These are phyloP conservation scores for Podosphaera xanthii DNA, from an alignment of 2,329 filamentous ascomycete genomes.

Conservation along the genomic window DNA sequence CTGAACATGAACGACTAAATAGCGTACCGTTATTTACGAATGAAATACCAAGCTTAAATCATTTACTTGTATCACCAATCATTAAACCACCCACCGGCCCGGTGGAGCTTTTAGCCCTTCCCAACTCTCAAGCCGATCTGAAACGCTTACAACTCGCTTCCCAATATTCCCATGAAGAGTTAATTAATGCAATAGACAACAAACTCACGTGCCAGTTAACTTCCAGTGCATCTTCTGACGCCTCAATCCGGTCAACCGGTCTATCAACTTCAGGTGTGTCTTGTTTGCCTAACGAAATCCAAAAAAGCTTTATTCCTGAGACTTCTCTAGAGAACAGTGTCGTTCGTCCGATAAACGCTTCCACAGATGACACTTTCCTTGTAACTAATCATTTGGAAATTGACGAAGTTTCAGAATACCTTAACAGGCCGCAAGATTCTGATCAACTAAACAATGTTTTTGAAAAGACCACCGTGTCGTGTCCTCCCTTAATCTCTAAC, in stretches of 20 bases:
- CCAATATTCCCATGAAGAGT: neutral
- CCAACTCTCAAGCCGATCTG: slow-evolving; percentile 20
- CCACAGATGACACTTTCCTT: too few species aligned
- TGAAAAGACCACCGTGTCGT: too few species aligned
- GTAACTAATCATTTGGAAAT: too few species aligned
- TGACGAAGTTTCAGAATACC: too few species aligned
- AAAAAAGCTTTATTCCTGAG: neutral
- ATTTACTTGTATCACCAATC: neutral
- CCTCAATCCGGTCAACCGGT: too few species aligned
- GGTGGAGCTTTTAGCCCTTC: slow-evolving; percentile 27
- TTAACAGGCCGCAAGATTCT: too few species aligned
- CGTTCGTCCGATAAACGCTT: neutral
- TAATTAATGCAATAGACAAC: too few species aligned
- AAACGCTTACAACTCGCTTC: neutral
- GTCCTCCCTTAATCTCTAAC: too few species aligned
- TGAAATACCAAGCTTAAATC: neutral
- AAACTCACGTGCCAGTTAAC: too few species aligned
- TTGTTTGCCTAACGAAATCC: neutral
- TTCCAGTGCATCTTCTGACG: neutral
- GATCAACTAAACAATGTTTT: too few species aligned
- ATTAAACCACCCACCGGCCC: slow-evolving; percentile 9
- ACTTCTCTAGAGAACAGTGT: neutral
- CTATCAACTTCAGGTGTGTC: neutral
- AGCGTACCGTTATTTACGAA: neutral
- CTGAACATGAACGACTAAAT: neutral